Conservation (phyloP, 495 filamentous ascomycete species). For the Talaromyces trachyspermus region DNA sequence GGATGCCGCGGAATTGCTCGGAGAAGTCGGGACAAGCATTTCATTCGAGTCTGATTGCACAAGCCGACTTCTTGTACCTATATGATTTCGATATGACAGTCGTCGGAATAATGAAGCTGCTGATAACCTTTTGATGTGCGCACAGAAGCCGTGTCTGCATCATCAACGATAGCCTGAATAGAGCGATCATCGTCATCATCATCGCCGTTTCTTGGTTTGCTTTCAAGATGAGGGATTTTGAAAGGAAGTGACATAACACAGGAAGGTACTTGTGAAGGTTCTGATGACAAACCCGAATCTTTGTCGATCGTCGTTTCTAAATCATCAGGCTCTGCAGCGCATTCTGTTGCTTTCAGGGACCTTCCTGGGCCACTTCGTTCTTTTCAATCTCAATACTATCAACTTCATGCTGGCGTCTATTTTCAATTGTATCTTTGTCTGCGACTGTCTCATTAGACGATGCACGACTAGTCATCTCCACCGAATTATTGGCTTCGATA, state of each 20-base stretch:
- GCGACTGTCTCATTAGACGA: neutral
- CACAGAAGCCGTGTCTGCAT: conserved; percentile 23
- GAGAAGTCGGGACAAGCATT: conserved; percentile 21
- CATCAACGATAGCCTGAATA: conserved; percentile 56
- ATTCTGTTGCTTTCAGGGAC: too few relatives aligned
- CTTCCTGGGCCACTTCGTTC: too few relatives aligned
- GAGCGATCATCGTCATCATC: conserved; percentile 45
- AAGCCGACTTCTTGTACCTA: neutral
- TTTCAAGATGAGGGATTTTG: conserved; percentile 38
- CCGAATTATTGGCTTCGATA: conserved; percentile 12
- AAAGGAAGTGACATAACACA: conserved; percentile 54
- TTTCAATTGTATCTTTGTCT: neutral
- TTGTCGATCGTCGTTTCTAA: conserved; percentile 6
- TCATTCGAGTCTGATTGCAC: conserved; percentile 20
- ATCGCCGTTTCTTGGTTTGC: neutral
- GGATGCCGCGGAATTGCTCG: neutral
- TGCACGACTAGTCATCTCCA: conserved; percentile 11
- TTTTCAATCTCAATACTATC: neutral
- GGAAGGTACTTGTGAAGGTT: conserved; percentile 15
- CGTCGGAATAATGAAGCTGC: conserved; percentile 34
- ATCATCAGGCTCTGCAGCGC: neutral
- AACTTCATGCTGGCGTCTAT: neutral
- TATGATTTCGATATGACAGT: conserved; percentile 26
- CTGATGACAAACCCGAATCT: neutral
- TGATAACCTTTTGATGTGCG: conserved; percentile 39